Base-by-base conservation (phyloP, 2,329 filamentous ascomycete species). In the Pyrenophora seminiperda region DNA sequence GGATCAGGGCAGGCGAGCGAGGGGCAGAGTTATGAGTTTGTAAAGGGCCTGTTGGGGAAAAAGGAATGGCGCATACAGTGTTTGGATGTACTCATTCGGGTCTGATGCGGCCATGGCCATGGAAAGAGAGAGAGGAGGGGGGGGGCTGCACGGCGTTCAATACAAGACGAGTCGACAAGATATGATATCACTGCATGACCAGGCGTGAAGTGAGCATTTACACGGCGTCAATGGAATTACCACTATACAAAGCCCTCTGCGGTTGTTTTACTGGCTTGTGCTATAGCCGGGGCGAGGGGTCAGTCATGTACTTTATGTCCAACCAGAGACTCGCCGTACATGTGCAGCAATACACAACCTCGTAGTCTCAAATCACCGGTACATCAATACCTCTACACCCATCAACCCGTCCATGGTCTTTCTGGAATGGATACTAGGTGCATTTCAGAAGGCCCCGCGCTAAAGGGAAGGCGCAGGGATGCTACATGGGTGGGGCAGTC, bases 11-110 rank as follows among this genome's bases (percentile, higher is more conserved):
- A 45, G 27, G 77, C 77, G 48, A 79, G 76, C 88, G 88, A 84
- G 88, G 89, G 0, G 86, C 90, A 0, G 48, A 64, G 62, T 33
- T 68, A 48, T 33, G 91, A 95, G 73, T 96, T 92, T 91, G 75
- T 96, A 52, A 83, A 91, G 62, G 91, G 85, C 65, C 74, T 96
- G 41, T 74, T 96, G 41, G 92, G 91, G 3, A 84, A 85, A 73
- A 85, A 89, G 64, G 92, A 97, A 73, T 96, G 93, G 90, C 84
- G 89, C 63, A 83, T 99, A 58, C 91, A 93, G 49, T 97, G 92
- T 72, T 82, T 99, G 74, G 91, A 96, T 73, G 83, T 97, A 22
- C 86, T 92, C 63, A 85, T 97, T 44, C 81, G 90, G 56, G 76
- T 96, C 40, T 69, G 55, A 63, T 37, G 4, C 10, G 24, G 24